Percentiles rank a stretch among this genome's conserved stretches.
phyloP scores from a whole-genome alignment of 306 rosid genomes.

The Pachyrhizus erosus region DNA sequence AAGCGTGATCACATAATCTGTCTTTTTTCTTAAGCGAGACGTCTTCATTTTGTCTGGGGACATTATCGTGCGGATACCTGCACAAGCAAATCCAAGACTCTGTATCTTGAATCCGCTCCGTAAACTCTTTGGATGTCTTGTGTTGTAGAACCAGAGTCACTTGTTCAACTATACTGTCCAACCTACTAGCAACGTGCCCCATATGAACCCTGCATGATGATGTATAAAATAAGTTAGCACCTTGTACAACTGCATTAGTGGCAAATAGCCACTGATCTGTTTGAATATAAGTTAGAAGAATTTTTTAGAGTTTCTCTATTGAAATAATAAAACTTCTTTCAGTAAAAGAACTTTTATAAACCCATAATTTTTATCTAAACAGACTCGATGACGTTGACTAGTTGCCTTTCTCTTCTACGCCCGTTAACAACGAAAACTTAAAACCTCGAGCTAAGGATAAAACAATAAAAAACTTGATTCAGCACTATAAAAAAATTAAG shows the following conservation, averaged over 20 bases:
- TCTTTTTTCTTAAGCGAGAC: conserved; percentile 26
- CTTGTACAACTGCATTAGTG: not conserved
- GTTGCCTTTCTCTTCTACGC: not conserved
- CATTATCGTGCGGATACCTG: conserved; percentile 58
- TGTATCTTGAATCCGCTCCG: conserved; percentile 45
- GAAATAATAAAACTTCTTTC: too few relatives aligned
- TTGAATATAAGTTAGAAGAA: too few relatives aligned
- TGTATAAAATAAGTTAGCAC: conserved; percentile 13
- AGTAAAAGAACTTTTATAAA: too few relatives aligned
- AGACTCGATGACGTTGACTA: not conserved
- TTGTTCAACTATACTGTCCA: conserved; percentile 65
- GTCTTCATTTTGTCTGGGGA: conserved; percentile 30
- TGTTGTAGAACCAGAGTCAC: conserved; percentile 46
- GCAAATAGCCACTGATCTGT: too few relatives aligned
- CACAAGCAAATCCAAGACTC: conserved; percentile 53
- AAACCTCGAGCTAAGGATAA: not conserved
- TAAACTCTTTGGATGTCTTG: conserved; percentile 40
- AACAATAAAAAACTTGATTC: not conserved
- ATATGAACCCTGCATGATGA: conserved; percentile 48
- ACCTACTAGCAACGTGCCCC: conserved; percentile 63
- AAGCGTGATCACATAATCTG: conserved; percentile 49
- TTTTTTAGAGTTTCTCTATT: too few relatives aligned
- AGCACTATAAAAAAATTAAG: not conserved
- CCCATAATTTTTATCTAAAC: too few relatives aligned
- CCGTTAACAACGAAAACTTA: not conserved